Conservation (phyloP, 495 filamentous ascomycete genomes). For the Recurvomyces mirabilis region DNA sequence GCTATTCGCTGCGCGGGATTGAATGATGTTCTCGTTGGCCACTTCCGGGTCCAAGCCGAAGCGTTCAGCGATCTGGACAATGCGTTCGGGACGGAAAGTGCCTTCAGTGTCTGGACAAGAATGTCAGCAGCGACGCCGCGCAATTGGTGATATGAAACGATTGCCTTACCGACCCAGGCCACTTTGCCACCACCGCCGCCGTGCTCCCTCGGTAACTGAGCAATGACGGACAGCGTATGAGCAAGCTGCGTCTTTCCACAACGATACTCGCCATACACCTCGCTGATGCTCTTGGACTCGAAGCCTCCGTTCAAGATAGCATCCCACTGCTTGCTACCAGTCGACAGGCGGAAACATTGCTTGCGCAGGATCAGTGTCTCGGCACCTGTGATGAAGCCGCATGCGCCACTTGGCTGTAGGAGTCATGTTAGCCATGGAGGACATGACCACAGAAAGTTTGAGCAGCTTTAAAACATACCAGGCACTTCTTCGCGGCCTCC, state of each 20-base stretch:
- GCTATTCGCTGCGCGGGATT: constrained; percentile 60
- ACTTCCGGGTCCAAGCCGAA: constrained; percentile 57
- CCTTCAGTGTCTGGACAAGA: constrained; percentile 56
- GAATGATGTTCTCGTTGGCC: constrained; percentile 65
- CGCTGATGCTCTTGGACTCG: constrained; percentile 70
- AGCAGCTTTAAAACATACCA: constrained; percentile 38
- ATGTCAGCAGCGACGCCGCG: no score
- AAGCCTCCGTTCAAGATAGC: constrained; percentile 64
- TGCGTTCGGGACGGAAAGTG: constrained; percentile 63
- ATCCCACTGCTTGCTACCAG: constrained; percentile 68
- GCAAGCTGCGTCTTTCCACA: constrained; percentile 56
- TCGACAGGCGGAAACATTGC: constrained; percentile 56
- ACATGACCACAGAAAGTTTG: no score
- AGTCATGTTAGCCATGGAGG: no score
- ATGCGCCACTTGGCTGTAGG: constrained; percentile 56
- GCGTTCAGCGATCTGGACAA: constrained; percentile 61
- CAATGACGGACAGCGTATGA: constrained; percentile 32
- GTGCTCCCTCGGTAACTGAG: constrained; percentile 43
- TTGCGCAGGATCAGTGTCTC: constrained; percentile 60
- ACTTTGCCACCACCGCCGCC: constrained; percentile 70
- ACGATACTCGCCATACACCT: constrained; percentile 62
- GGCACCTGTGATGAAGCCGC: constrained; percentile 66
- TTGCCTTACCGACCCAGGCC: constrained; percentile 53
- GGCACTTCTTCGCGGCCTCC: constrained; percentile 61
- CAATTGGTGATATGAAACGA: no score